Percentiles rank a stretch among this genome's conserved stretches.
Evolutionary conservation across 2,329 filamentous ascomycete species (phyloP).

Genomic region (Pseudogymnoascus sp.): DNA sequence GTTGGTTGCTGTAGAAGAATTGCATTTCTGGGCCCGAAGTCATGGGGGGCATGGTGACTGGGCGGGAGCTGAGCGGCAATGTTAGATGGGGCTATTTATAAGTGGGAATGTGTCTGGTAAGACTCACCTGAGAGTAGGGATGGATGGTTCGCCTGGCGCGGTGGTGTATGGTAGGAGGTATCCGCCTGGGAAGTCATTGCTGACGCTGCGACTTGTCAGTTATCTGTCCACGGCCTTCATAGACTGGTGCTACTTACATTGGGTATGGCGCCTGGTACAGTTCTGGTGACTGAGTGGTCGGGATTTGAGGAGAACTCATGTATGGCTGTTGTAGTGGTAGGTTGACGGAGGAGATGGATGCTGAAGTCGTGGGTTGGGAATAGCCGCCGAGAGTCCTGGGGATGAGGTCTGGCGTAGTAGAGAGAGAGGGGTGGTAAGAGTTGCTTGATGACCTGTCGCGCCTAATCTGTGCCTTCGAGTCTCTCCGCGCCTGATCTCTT

Average conservation of each 20-base stretch:
- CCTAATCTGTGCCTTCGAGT: slow-evolving; percentile 48
- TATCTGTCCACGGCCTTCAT: not conserved
- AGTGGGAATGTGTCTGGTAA: not conserved
- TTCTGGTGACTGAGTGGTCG: not conserved
- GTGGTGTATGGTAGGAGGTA: slow-evolving; percentile 5
- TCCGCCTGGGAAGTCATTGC: not conserved
- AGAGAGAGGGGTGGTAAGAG: slow-evolving; percentile 26
- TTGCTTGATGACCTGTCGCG: slow-evolving; percentile 33
- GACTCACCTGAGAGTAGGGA: not conserved
- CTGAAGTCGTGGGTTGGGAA: slow-evolving; percentile 23
- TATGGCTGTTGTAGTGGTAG: slow-evolving; percentile 10
- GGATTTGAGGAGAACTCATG: not conserved
- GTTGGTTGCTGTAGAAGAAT: slow-evolving; percentile 4
- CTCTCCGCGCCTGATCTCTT: slow-evolving; percentile 50
- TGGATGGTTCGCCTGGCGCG: slow-evolving; percentile 7
- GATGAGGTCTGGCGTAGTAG: slow-evolving; percentile 27
- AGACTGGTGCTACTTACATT: not conserved
- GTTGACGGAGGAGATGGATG: slow-evolving; percentile 14
- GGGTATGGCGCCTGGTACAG: not conserved
- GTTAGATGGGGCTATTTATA: not conserved
- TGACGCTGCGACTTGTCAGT: not conserved
- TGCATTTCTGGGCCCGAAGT: not conserved
- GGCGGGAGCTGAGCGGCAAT: not conserved
- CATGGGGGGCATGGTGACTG: not conserved
- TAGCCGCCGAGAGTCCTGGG: slow-evolving; percentile 27